These are phyloP conservation scores for Prunella vulgaris DNA, from an alignment of 257 asterid genomes.

Conservation along the genomic window DNA sequence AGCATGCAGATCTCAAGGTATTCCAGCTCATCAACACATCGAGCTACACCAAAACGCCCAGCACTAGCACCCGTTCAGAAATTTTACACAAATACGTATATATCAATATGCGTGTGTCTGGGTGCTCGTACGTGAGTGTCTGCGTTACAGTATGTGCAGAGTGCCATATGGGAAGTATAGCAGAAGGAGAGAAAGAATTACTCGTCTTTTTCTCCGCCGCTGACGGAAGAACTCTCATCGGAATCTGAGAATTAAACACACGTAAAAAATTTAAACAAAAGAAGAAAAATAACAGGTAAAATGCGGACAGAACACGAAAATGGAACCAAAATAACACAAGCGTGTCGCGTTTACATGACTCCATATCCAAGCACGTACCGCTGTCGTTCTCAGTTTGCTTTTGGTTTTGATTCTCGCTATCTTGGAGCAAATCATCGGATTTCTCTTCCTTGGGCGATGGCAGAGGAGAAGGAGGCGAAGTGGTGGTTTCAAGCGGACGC, in stretches of 20 bases:
- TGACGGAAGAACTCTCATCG: constrained; percentile 46
- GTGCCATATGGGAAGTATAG: constrained; percentile 17
- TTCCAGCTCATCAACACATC: constrained; percentile 25
- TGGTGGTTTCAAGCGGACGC: constrained; percentile 43
- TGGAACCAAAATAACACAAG: constrained; percentile 31
- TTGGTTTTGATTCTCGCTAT: constrained; percentile 41
- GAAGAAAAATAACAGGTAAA: background rate
- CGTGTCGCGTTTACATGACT: constrained; percentile 15
- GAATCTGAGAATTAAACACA: constrained; percentile 57
- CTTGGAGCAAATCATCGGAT: constrained; percentile 45
- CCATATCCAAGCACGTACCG: constrained; percentile 31
- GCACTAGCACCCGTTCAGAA: constrained; percentile 11
- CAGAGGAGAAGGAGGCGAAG: constrained; percentile 49
- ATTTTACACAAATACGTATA: constrained; percentile 13
- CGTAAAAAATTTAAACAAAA: background rate
- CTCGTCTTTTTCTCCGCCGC: constrained; percentile 68
- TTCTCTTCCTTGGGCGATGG: constrained; percentile 39
- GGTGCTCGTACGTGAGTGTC: constrained; percentile 23
- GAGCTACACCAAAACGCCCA: constrained; percentile 10
- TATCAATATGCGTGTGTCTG: constrained; percentile 19
- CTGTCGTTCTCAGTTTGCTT: constrained; percentile 35
- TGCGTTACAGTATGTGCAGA: constrained; percentile 8
- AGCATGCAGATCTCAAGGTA: constrained; percentile 40
- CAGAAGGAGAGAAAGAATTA: constrained; percentile 31
- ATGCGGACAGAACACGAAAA: constrained; percentile 20